Conservation (phyloP, 768 basidiomycete genomes). For the Epithele typhae region DNA sequence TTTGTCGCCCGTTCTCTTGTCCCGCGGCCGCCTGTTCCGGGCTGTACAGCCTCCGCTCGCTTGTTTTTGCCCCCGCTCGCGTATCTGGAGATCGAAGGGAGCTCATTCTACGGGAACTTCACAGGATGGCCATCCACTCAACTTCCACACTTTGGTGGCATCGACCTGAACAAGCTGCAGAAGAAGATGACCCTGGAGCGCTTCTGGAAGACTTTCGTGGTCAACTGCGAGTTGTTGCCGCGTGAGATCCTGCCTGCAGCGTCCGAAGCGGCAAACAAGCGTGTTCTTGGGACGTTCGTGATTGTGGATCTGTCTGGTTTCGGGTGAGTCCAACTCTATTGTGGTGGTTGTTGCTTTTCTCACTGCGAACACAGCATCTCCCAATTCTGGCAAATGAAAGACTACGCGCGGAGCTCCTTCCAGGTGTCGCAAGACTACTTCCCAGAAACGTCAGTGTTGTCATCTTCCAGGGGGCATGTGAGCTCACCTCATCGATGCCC, state of each 20-base stretch:
- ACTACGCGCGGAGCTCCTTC: constrained; percentile 56
- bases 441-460: constrained; percentile 61
- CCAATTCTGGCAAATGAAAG: constrained; percentile 76
- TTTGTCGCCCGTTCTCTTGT: constrained; percentile 17
- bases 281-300: constrained; percentile 50
- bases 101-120: background rate
- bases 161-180: constrained; percentile 38
- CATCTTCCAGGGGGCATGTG: background rate
- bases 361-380: constrained; percentile 53
- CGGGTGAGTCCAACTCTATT: constrained; percentile 38
- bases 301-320: constrained; percentile 72
- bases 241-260: constrained; percentile 68
- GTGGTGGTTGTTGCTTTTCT: too few relatives aligned
- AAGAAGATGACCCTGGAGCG: constrained; percentile 27
- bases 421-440: constrained; percentile 78
- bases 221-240: constrained; percentile 59
- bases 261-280: constrained; percentile 47
- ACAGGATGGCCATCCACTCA: constrained; percentile 68
- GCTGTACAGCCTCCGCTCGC: too few relatives aligned
- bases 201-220: constrained; percentile 52
- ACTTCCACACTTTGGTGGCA: constrained; percentile 59
- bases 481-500: background rate
- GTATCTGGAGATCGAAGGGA: too few relatives aligned
- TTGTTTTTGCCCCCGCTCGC: too few relatives aligned
- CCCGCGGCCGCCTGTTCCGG: background rate